Base-by-base conservation (phyloP, 129 eudicot species). In the Scalesia atractyloides region DNA sequence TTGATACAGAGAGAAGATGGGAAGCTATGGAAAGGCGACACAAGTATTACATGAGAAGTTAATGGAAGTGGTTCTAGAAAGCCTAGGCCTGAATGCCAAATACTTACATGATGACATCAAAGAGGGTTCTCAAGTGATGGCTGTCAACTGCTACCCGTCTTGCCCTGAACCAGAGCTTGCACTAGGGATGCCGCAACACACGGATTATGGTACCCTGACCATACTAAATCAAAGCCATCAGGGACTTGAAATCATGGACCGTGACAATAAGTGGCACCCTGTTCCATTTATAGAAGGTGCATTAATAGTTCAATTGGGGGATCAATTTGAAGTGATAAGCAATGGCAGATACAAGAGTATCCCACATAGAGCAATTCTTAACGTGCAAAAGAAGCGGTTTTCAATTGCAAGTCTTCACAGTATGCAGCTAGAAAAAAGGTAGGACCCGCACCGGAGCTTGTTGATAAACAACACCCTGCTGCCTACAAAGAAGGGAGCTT, bases 341-440 rank as follows among this genome's bases (percentile, higher is more conserved):
- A n/a, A n/a, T n/a, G n/a, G n/a, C n/a, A n/a, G n/a, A n/a, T n/a
- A n/a, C n/a, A n/a, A n/a, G n/a, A n/a, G n/a, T n/a, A n/a, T n/a
- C n/a, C n/a, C n/a, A n/a, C n/a, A n/a, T n/a, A n/a, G n/a, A n/a
- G n/a, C n/a, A n/a, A n/a, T n/a, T n/a, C n/a, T n/a, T n/a, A n/a
- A n/a, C n/a, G n/a, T n/a, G n/a, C n/a, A n/a, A n/a, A n/a, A n/a
- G n/a, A n/a, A n/a, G n/a, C n/a, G n/a, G n/a, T n/a, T n/a, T n/a
- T n/a, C n/a, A n/a, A n/a, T n/a, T n/a, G n/a, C n/a, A n/a, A n/a
- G 96, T 59, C 80, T 88, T 62, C 96, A 88, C 75, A 85, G 96
- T 57, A 54, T 86, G 48, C 74, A 82, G 47, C 59, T 88, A 39
- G 84, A 82, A 15, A 76, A 66, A 83, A 79, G 61, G 83, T 86